phyloP scores from a whole-genome alignment of 176 grass and related monocot genomes.

The Oryza officinalis region DNA sequence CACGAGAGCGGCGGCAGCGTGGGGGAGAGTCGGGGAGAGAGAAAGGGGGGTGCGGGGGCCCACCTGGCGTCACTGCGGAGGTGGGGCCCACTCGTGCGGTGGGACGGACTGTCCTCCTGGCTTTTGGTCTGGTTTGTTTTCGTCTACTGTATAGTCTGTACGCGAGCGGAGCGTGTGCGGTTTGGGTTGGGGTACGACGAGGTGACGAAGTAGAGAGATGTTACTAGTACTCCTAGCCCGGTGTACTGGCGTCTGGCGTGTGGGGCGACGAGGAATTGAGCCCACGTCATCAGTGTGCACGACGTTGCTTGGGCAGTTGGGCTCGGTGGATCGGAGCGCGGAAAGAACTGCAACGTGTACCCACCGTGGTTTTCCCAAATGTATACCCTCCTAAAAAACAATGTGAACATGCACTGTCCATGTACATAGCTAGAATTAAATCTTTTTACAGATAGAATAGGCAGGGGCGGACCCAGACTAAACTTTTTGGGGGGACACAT shows the following conservation, averaged over 20 bases:
- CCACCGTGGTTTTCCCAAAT: too few species aligned
- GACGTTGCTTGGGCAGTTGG: neutral
- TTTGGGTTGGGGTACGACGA: neutral
- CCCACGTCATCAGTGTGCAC: neutral
- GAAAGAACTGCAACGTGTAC: neutral
- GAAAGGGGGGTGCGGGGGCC: neutral
- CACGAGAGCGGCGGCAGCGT: slow-evolving; percentile 1
- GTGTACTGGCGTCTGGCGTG: neutral
- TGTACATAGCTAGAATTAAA: too few species aligned
- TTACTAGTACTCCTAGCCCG: neutral
- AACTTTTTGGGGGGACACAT: too few species aligned
- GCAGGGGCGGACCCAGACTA: too few species aligned
- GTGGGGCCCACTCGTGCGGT: neutral
- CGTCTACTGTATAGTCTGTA: neutral
- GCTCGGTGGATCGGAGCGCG: neutral
- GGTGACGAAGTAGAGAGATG: neutral
- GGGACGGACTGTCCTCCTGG: neutral
- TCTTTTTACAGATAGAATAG: too few species aligned
- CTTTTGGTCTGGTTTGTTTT: neutral
- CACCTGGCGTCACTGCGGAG: neutral
- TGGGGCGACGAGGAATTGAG: neutral
- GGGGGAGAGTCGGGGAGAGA: neutral
- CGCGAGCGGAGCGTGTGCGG: neutral
- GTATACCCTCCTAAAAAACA: too few species aligned
- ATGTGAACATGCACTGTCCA: too few species aligned